Evolutionary conservation across 2,329 filamentous ascomycete species (phyloP).

Genomic region (Pseudogymnoascus sp.): DNA sequence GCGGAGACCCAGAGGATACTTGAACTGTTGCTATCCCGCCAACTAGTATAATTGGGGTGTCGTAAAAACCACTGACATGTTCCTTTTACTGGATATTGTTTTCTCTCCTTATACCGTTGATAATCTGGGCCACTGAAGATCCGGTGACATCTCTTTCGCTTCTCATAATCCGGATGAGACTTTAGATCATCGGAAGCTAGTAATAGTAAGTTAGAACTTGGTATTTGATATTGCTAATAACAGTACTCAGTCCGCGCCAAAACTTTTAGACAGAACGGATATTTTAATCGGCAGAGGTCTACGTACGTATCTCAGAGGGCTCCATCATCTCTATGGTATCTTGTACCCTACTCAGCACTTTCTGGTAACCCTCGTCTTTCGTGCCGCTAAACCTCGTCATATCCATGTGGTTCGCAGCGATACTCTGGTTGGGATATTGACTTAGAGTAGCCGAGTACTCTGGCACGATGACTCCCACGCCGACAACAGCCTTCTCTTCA

Average conservation of each 20-base stretch:
- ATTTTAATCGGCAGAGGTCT: background rate
- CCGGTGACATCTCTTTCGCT: background rate
- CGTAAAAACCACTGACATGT: conserved; percentile 31
- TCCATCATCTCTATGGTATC: background rate
- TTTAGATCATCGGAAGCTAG: background rate
- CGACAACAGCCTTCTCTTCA: conserved; percentile 11
- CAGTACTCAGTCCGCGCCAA: too few relatives aligned
- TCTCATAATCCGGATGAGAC: background rate
- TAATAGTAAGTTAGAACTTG: background rate
- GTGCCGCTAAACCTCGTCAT: conserved; percentile 17
- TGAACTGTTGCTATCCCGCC: conserved; percentile 22
- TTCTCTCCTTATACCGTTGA: conserved; percentile 28
- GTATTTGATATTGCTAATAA: too few relatives aligned
- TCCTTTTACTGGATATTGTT: conserved; percentile 20
- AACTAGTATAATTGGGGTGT: conserved; percentile 26
- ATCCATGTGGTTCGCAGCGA: conserved; percentile 17
- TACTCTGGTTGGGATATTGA: conserved; percentile 15
- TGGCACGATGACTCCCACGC: conserved; percentile 11
- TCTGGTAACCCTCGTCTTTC: conserved; percentile 13
- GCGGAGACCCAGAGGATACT: conserved; percentile 32
- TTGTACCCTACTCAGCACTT: conserved; percentile 13
- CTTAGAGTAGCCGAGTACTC: conserved; percentile 8
- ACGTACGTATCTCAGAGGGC: background rate
- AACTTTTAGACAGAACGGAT: too few relatives aligned
- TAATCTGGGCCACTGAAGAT: conserved; percentile 19